Evolutionary conservation across 805 yeast species (phyloP).

Genomic region (Candida qinlingensis): DNA sequence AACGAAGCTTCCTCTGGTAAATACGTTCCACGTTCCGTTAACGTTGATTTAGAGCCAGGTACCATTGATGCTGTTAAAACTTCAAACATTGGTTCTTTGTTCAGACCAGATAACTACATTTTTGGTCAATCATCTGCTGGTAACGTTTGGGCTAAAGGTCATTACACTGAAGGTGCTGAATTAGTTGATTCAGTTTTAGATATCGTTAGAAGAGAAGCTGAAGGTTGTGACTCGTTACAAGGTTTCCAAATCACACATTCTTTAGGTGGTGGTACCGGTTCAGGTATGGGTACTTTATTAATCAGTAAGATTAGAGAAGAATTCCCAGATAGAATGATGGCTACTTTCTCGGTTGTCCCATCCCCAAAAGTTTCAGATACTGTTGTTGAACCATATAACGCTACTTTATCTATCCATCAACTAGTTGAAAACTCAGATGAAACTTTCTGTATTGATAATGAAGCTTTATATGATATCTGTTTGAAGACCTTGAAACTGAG

Average conservation of each 20-base stretch:
- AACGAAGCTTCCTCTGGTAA: conserved; percentile 94
- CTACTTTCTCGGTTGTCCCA: conserved; percentile 97
- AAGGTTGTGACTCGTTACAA: conserved; percentile 95
- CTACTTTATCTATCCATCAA: conserved; percentile 93
- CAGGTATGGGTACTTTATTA: conserved; percentile 92
- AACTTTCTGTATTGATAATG: conserved; percentile 98
- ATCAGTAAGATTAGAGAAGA: conserved; percentile 89
- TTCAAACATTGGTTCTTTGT: conserved; percentile 83
- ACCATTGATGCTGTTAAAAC: conserved; percentile 96
- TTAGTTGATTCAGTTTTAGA: conserved; percentile 90
- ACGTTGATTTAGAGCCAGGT: conserved; percentile 96
- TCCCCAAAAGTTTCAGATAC: conserved; percentile 97
- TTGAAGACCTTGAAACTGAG: conserved; percentile 88
- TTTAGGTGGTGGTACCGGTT: conserved; percentile 99
- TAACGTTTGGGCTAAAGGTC: conserved; percentile 98
- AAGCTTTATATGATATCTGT: conserved; percentile 98
- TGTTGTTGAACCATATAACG: conserved; percentile 97
- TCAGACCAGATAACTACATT: conserved; percentile 97
- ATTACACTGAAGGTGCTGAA: conserved; percentile 96
- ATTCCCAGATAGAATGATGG: conserved; percentile 94
- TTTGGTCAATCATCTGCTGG: conserved; percentile 99
- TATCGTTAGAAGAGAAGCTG: conserved; percentile 92
- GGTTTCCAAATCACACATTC: conserved; percentile 97
- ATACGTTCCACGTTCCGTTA: conserved; percentile 95
- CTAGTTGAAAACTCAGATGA: conserved; percentile 98